These are phyloP conservation scores for Malassezia furfur DNA, from an alignment of 1,284 basidiomycete genomes.

Conservation along the genomic window DNA sequence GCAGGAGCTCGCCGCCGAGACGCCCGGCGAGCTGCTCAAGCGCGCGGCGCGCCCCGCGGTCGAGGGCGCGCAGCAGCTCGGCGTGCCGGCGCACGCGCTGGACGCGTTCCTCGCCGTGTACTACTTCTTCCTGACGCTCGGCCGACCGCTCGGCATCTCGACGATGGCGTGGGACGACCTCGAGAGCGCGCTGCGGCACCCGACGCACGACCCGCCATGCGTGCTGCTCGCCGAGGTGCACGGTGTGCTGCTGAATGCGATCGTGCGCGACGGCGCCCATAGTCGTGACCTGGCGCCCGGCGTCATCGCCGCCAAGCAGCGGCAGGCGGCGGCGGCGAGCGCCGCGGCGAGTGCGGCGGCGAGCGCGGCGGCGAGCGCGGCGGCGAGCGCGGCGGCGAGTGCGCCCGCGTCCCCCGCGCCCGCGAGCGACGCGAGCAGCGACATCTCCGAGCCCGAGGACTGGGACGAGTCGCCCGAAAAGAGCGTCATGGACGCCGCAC, in stretches of 20 bases:
- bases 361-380: constrained; percentile 20
- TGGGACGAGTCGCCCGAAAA: constrained; percentile 22
- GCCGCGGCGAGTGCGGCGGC: constrained; percentile 29
- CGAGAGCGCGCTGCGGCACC: constrained; percentile 74
- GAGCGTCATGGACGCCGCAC: constrained; percentile 26
- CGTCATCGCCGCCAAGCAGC: constrained; percentile 13
- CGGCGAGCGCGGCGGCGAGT: constrained; percentile 1
- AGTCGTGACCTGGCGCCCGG: constrained; percentile 13
- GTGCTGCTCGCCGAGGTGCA: constrained; percentile 77
- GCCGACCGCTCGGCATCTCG: constrained; percentile 68
- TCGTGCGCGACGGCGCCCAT: constrained; percentile 61
- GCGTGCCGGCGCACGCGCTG: constrained; percentile 62
- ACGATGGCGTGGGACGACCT: constrained; percentile 87
- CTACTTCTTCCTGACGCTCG: constrained; percentile 85
- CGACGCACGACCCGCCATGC: constrained; percentile 61
- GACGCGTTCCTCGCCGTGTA: constrained; percentile 78
- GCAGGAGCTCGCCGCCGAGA: constrained; percentile 36
- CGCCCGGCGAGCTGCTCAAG: constrained; percentile 27
- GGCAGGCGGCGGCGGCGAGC: background rate
- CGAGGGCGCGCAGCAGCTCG: constrained; percentile 66
- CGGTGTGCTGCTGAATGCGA: constrained; percentile 73
- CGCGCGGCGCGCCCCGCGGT: constrained; percentile 57
- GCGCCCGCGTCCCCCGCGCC: constrained; percentile 29
- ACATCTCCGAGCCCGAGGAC: constrained; percentile 1
- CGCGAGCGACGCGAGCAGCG: constrained; percentile 20